Percentiles rank a stretch among this genome's conserved stretches.
phyloP scores from a whole-genome alignment of 192 early-diverging fungal species.

The Piromyces finnis region DNA sequence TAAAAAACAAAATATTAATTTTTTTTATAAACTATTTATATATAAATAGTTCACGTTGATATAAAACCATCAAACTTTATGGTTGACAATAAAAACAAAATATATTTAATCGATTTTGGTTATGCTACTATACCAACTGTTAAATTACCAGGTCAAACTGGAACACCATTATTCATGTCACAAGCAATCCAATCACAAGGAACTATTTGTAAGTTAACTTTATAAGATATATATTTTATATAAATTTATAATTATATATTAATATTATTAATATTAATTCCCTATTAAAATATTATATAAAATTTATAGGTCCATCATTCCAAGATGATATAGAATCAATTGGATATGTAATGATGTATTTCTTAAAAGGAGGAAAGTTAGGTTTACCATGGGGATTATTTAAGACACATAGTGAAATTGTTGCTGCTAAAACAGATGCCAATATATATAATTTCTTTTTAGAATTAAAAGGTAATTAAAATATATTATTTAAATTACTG shows the following conservation, averaged over 20 bases:
- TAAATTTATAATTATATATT: too few species aligned
- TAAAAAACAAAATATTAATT: too few species aligned
- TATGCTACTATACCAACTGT: constrained; percentile 8
- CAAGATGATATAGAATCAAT: constrained; percentile 12
- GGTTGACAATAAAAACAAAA: not conserved
- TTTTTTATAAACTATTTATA: too few species aligned
- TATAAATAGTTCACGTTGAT: constrained; percentile 12
- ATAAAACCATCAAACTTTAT: constrained; percentile 14
- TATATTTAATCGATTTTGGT: constrained; percentile 13
- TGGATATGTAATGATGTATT: constrained; percentile 11
- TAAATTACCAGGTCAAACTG: constrained; percentile 11
- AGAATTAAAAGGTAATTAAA: not conserved
- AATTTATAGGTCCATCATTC: constrained; percentile 8
- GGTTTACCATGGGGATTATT: constrained; percentile 12
- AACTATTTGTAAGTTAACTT: constrained; percentile 5
- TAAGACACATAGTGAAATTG: constrained; percentile 10
- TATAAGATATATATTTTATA: too few species aligned
- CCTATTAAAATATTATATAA: too few species aligned
- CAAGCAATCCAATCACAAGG: constrained; percentile 6
- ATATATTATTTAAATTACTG: too few species aligned
- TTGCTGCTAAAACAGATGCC: constrained; percentile 4
- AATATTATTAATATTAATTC: too few species aligned
- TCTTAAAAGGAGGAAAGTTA: constrained; percentile 10
- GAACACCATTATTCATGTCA: constrained; percentile 15
- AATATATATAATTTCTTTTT: constrained; percentile 6